phyloP scores from a whole-genome alignment of 768 basidiomycete genomes.

The Mycena kentingensis region DNA sequence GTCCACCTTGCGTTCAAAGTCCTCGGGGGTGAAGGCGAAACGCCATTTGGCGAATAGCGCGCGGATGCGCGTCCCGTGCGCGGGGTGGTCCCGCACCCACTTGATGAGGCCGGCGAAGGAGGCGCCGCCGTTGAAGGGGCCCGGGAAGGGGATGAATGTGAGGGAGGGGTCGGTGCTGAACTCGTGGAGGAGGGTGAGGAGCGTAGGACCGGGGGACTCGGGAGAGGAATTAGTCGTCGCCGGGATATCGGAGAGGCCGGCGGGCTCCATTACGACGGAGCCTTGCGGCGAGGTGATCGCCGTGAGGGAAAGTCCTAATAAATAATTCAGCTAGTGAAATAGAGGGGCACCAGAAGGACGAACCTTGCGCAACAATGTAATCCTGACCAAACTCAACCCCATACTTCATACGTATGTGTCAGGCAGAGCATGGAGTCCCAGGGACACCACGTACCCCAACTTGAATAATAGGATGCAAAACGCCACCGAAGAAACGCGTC shows the following conservation, averaged over 20 bases:
- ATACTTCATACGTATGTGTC: neutral
- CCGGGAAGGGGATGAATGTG: neutral
- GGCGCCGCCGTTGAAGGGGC: neutral
- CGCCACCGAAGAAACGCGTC: conserved; percentile 35
- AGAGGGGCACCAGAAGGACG: no score
- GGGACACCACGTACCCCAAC: conserved; percentile 46
- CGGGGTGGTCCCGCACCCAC: conserved; percentile 36
- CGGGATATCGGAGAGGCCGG: neutral
- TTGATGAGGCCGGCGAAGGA: conserved; percentile 32
- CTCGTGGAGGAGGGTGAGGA: neutral
- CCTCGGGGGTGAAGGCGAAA: conserved; percentile 36
- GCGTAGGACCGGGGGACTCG: neutral
- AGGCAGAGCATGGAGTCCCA: neutral
- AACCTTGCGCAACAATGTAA: neutral
- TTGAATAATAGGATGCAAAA: conserved; percentile 57
- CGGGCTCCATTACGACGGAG: neutral
- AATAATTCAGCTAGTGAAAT: no score
- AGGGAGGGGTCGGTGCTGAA: neutral
- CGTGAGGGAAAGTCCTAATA: neutral
- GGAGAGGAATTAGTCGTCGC: neutral
- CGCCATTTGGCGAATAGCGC: conserved; percentile 45
- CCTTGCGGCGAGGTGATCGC: neutral
- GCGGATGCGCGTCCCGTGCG: conserved; percentile 43
- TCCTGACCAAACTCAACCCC: neutral
- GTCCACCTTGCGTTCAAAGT: conserved; percentile 45